These are phyloP conservation scores for sunflower (Helianthus annuus) DNA, from an alignment of 129 eudicot genomes.

Conservation along the genomic window HanXRQr2.0-SUNRISE NC_035448.2:204053493-204053992, in stretches of 20 bases:
- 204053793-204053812: conserved; percentile 65
- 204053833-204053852: conserved; percentile 81
- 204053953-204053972: conserved; percentile 91
- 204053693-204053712: conserved; percentile 57
- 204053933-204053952: conserved; percentile 65
- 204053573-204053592: conserved; percentile 57
- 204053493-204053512: conserved; percentile 50
- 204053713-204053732: conserved; percentile 51
- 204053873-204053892: conserved; percentile 83
- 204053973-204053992: conserved; percentile 63
- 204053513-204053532: conserved; percentile 66
- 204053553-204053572: conserved; percentile 42
- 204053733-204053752: conserved; percentile 47
- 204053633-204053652: conserved; percentile 32
- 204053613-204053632: conserved; percentile 50
- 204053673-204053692: conserved; percentile 52
- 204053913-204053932: conserved; percentile 64
- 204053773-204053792: conserved; percentile 74
- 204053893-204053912: conserved; percentile 89
- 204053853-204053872: conserved; percentile 60
- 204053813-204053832: conserved; percentile 58
- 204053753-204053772: conserved; percentile 75
- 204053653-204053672: conserved; percentile 49
- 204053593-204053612: conserved; percentile 54
- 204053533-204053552: conserved; percentile 45